Percentiles rank a stretch among this genome's conserved stretches.
phyloP scores from a whole-genome alignment of 192 early-diverging fungal species.

The Kickxella alabastrina region DNA sequence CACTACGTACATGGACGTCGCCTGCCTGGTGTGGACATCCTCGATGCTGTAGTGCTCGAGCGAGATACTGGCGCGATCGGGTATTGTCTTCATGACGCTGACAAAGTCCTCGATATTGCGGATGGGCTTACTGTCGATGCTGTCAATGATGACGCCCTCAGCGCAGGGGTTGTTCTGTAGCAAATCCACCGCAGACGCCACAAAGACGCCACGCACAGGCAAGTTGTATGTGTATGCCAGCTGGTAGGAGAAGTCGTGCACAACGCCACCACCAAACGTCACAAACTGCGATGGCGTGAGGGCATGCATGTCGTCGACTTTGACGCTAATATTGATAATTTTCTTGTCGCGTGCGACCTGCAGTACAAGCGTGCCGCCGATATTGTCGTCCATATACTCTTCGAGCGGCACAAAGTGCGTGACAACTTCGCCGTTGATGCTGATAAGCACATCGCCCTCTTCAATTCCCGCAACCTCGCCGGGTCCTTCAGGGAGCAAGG shows the following conservation, averaged over 20 bases:
- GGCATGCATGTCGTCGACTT: conserved; percentile 67
- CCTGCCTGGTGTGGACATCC: conserved; percentile 14
- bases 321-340: conserved; percentile 41
- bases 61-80: conserved; percentile 44
- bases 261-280: conserved; percentile 78
- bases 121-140: conserved; percentile 63
- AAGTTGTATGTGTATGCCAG: conserved; percentile 68
- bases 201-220: conserved; percentile 76
- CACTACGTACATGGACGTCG: not conserved
- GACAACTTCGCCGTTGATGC: conserved; percentile 59
- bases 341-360: conserved; percentile 59
- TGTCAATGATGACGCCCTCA: conserved; percentile 52
- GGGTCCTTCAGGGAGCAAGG: conserved; percentile 66
- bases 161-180: conserved; percentile 1
- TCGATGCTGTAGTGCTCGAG: conserved; percentile 22
- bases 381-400: conserved; percentile 58
- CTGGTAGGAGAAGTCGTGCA: conserved; percentile 73
- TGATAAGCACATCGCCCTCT: conserved; percentile 70
- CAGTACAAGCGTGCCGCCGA: conserved; percentile 52
- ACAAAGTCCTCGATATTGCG: conserved; percentile 65
- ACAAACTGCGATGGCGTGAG: conserved; percentile 83
- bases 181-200: conserved; percentile 51
- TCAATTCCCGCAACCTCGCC: conserved; percentile 55
- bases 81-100: conserved; percentile 58
- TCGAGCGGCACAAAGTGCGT: conserved; percentile 71